Conservation (phyloP, 192 early-diverging fungal species). For the Jimgerdemannia flammicorona region DNA sequence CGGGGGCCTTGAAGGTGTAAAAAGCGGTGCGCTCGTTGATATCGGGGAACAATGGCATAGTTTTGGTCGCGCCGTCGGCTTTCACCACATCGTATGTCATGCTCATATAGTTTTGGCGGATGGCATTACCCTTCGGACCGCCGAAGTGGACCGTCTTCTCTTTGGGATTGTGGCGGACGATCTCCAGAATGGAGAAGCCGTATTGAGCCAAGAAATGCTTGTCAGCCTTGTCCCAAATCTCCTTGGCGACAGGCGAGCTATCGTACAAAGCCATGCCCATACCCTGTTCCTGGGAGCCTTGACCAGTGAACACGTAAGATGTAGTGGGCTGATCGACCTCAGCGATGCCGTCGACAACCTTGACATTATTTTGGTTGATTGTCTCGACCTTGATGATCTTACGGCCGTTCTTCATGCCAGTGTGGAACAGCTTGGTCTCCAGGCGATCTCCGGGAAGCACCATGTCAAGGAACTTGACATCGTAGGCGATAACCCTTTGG, state of each 20-base stretch:
- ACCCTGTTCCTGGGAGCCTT: slow-evolving; percentile 92
- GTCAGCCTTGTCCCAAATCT: slow-evolving; percentile 92
- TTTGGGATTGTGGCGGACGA: slow-evolving; percentile 85
- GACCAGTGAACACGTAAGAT: slow-evolving; percentile 93
- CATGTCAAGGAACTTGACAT: slow-evolving; percentile 90
- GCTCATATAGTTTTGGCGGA: slow-evolving; percentile 79
- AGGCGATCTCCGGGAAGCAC: slow-evolving; percentile 87
- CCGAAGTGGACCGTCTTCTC: slow-evolving; percentile 86
- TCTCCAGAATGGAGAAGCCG: slow-evolving; percentile 85
- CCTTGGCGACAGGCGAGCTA: slow-evolving; percentile 75
- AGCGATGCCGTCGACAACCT: slow-evolving; percentile 85
- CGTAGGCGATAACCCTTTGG: slow-evolving; percentile 80
- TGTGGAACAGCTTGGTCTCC: slow-evolving; percentile 85
- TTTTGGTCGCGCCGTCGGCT: slow-evolving; percentile 68
- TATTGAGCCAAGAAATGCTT: slow-evolving; percentile 80
- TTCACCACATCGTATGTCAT: slow-evolving; percentile 92
- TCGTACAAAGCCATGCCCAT: slow-evolving; percentile 96
- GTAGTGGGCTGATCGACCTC: slow-evolving; percentile 92
- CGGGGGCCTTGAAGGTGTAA: slow-evolving; percentile 83
- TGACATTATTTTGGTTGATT: slow-evolving; percentile 77
- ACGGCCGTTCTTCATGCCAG: slow-evolving; percentile 95
- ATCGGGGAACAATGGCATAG: slow-evolving; percentile 82
- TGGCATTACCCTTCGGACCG: slow-evolving; percentile 74
- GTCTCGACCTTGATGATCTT: slow-evolving; percentile 93
- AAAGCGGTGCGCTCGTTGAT: slow-evolving; percentile 67